A percentile compares a stretch with the other conserved stretches of the same genome.
These are phyloP conservation scores for Yamadazyma sp. DNA, from an alignment of 1,139 yeast genomes.

Conservation along the genomic window DNA sequence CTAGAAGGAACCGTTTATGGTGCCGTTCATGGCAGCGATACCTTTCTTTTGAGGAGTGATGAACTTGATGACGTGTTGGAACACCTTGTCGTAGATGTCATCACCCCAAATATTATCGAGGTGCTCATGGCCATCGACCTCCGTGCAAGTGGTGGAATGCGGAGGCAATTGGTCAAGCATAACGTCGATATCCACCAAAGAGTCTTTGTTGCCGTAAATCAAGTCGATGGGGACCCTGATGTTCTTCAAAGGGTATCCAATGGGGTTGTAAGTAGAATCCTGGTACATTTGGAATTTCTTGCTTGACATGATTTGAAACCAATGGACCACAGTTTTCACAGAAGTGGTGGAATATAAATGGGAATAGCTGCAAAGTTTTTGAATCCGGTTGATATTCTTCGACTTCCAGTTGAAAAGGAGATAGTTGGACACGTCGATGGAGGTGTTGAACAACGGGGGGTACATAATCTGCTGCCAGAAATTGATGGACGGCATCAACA, in stretches of 20 bases:
- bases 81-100: constrained; percentile 50
- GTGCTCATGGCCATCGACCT: constrained; percentile 74
- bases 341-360: constrained; percentile 89
- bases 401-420: constrained; percentile 80
- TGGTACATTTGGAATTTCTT: constrained; percentile 86
- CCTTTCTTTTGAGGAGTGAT: constrained; percentile 24
- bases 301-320: constrained; percentile 91
- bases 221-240: constrained; percentile 70
- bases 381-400: constrained; percentile 63
- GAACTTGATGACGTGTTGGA: constrained; percentile 48
- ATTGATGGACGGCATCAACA: constrained; percentile 71
- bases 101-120: constrained; percentile 88
- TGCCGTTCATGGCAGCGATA: constrained; percentile 2
- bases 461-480: constrained; percentile 84
- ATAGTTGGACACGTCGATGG: constrained; percentile 69
- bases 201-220: constrained; percentile 78
- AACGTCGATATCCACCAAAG: constrained; percentile 79
- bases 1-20: constrained; percentile 3
- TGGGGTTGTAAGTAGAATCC: constrained; percentile 47
- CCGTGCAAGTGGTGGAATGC: constrained; percentile 34
- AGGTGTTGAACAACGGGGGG: constrained; percentile 74
- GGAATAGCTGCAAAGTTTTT: constrained; percentile 74
- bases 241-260: constrained; percentile 50
- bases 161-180: constrained; percentile 59
- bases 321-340: constrained; percentile 89